Percentiles rank a stretch among this genome's conserved stretches.
Conservation (phyloP, 805 yeast genomes). For the Wickerhamomyces bovis region DNA sequence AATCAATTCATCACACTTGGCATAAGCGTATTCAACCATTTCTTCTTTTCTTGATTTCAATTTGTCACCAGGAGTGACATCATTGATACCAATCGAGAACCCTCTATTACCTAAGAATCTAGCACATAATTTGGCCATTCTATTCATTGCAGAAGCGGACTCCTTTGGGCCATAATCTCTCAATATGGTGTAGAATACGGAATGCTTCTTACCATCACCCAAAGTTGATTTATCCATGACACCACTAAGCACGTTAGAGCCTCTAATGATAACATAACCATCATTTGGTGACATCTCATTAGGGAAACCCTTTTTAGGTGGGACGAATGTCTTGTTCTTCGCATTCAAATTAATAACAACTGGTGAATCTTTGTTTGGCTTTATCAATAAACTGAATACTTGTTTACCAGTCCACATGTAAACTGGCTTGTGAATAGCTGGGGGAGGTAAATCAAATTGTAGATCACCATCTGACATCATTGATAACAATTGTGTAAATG, state of each 20-base stretch:
- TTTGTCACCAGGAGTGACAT: slow-evolving; percentile 87
- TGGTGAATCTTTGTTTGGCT: slow-evolving; percentile 69
- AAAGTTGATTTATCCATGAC: slow-evolving; percentile 94
- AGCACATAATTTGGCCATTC: slow-evolving; percentile 99
- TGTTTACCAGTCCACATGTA: slow-evolving; percentile 98
- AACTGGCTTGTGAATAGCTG: slow-evolving; percentile 84
- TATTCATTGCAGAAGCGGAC: slow-evolving; percentile 93
- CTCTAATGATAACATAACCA: slow-evolving; percentile 86
- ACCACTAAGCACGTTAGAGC: slow-evolving; percentile 84
- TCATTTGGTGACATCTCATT: slow-evolving; percentile 97
- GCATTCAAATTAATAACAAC: slow-evolving; percentile 91
- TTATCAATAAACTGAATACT: slow-evolving; percentile 79
- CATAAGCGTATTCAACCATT: slow-evolving; percentile 86
- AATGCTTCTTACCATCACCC: slow-evolving; percentile 97
- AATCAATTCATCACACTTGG: slow-evolving; percentile 87
- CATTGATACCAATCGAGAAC: slow-evolving; percentile 94
- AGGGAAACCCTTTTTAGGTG: slow-evolving; percentile 69
- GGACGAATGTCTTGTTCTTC: slow-evolving; percentile 80
- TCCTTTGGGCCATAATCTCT: slow-evolving; percentile 96
- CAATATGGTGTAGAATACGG: slow-evolving; percentile 90
- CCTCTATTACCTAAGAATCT: slow-evolving; percentile 92
- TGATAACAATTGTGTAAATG: slow-evolving; percentile 72
- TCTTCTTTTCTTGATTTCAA: slow-evolving; percentile 74
- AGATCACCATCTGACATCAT: slow-evolving; percentile 94
- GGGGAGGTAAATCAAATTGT: slow-evolving; percentile 93